phyloP scores from a whole-genome alignment of 179 eudicot species.

The Actinidia arguta region DNA sequence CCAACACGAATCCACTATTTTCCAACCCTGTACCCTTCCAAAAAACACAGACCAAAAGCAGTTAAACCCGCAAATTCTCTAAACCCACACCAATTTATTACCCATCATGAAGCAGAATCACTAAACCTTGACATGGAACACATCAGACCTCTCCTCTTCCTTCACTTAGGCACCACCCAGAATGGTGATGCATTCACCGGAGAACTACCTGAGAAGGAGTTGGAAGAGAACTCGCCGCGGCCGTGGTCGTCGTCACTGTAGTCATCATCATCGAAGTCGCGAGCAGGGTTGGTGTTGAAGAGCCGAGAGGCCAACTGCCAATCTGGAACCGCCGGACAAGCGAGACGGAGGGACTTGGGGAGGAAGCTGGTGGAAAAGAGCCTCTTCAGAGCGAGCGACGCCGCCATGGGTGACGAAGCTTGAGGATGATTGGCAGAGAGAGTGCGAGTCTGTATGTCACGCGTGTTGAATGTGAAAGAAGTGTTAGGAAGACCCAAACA shows the following conservation, averaged over 20 bases:
- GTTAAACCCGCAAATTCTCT: too few relatives aligned
- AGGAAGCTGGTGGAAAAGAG: conserved; percentile 25
- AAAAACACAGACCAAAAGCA: too few relatives aligned
- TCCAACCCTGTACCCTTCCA: too few relatives aligned
- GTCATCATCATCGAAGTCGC: conserved; percentile 34
- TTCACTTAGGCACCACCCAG: conserved; percentile 62
- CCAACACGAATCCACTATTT: too few relatives aligned
- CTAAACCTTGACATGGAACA: conserved; percentile 21
- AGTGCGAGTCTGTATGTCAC: background rate
- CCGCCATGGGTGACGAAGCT: conserved; percentile 34
- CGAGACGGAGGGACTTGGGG: conserved; percentile 9
- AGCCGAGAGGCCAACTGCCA: conserved; percentile 31
- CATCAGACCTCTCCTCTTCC: conserved; percentile 48
- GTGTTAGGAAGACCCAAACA: too few relatives aligned
- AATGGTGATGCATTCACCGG: background rate
- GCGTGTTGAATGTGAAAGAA: too few relatives aligned
- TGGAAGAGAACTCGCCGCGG: conserved; percentile 29
- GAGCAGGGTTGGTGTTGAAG: conserved; percentile 50
- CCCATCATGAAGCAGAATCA: too few relatives aligned
- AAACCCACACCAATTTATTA: background rate
- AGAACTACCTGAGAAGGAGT: conserved; percentile 36
- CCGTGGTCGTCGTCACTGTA: conserved; percentile 34
- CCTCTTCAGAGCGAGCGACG: conserved; percentile 46
- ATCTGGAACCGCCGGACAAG: conserved; percentile 34
- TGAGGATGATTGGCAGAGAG: background rate